These are phyloP conservation scores for Stylonectria norvegica DNA, from an alignment of 2,329 filamentous ascomycete species.

Conservation along the genomic window DNA sequence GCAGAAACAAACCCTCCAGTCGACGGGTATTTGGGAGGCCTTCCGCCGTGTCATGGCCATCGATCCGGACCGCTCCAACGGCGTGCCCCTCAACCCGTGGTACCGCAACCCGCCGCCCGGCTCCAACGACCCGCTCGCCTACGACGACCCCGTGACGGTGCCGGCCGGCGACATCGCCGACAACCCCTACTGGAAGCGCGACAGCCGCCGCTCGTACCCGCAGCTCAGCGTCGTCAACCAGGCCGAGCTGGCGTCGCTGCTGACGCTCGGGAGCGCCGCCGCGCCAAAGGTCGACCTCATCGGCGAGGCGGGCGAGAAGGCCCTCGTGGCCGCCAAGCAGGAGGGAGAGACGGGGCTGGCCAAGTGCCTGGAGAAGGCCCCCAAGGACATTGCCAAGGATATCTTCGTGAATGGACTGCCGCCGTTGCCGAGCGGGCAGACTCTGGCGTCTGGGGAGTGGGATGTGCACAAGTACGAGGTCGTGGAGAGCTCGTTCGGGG, in stretches of 20 bases:
- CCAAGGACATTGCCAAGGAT: slow-evolving; percentile 56
- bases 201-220: slow-evolving; percentile 78
- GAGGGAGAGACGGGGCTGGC: slow-evolving; percentile 72
- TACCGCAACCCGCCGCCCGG: slow-evolving; percentile 75
- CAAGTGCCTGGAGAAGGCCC: slow-evolving; percentile 61
- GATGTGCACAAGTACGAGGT: slow-evolving; percentile 67
- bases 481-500: slow-evolving; percentile 66
- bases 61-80: slow-evolving; percentile 84
- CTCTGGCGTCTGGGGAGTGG: slow-evolving; percentile 50
- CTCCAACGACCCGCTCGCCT: slow-evolving; percentile 35
- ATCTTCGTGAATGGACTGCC: slow-evolving; percentile 77
- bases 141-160: slow-evolving; percentile 56
- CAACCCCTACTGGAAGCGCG: slow-evolving; percentile 76
- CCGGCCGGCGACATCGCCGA: slow-evolving; percentile 43
- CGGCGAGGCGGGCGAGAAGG: slow-evolving; percentile 57
- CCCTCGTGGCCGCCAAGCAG: slow-evolving; percentile 70
- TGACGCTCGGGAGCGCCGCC: slow-evolving; percentile 79
- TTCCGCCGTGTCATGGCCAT: slow-evolving; percentile 76
- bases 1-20: slow-evolving; percentile 95
- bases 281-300: slow-evolving; percentile 80
- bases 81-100: slow-evolving; percentile 87
- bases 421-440: slow-evolving; percentile 75
- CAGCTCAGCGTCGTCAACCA: slow-evolving; percentile 76
- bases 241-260: slow-evolving; percentile 77
- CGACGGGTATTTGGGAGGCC: slow-evolving; percentile 80